Evolutionary conservation across 176 grass and related monocot species (phyloP), one percentile per base, ranked within the genome.

Genomic region (Rhynchospora pubera): DNA sequence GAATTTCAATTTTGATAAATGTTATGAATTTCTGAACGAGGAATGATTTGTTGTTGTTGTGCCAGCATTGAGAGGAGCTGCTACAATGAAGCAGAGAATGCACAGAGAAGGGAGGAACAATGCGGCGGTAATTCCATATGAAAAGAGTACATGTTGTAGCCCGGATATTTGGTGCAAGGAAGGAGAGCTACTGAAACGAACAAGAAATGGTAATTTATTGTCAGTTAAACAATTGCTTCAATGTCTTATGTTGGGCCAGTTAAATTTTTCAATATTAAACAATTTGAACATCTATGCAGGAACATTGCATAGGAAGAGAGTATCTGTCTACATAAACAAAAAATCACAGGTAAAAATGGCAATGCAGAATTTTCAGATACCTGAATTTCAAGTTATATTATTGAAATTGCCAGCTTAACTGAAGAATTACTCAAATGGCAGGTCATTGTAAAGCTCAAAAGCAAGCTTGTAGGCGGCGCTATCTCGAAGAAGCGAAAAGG

Each of bases 141-240:
- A 93, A 48, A 93, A 88, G 80, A 72, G 48, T 11, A 80, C 81
- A 42, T 88, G 79, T 57, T 79, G 60, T 53, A 93, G 66, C 78
- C 79, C 88, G 7, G 88, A 93, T 66, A 87, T 93, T 26, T 93
- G 91, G 91, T 93, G 91, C 85, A 93, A 90, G 71, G 91, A 93
- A 81, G 91, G 91, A 4, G 86, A 93, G 65, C 61, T 93, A 57
- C 60, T 93, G 16, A 93, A 93, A 39, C 91, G 91, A 64, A 90
- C 91, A 15, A 81, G 91, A 79, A 93, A 85, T 86, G 91, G 91
- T 92, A 53, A 50, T 34, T 22, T 9, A 19, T 58, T 64, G 11
- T 69, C 0, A 39, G 26, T 32, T 1, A 39, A 66, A 21, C 4
- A 68, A 43, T 70, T 70, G 66, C 39, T 7, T 22, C 34, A n/a